Evolutionary conservation across 2,329 filamentous ascomycete species (phyloP).

Genomic region (Gremmenia infestans): DNA sequence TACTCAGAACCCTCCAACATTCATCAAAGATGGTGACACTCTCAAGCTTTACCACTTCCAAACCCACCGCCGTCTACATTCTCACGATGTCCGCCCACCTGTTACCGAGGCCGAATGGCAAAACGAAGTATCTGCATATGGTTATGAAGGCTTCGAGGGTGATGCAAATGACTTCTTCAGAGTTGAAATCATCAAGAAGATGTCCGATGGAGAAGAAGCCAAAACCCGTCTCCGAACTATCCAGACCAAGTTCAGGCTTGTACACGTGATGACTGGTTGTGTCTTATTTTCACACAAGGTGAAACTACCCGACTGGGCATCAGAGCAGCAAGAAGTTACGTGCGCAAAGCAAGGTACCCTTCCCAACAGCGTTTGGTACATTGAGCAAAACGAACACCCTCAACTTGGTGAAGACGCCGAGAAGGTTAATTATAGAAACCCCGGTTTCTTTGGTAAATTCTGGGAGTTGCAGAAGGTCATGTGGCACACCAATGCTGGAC

Average conservation of each 20-base stretch:
- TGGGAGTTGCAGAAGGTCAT: constrained; percentile 96
- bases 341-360: constrained; percentile 87
- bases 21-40: constrained; percentile 74
- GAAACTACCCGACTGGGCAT: constrained; percentile 97
- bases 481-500: constrained; percentile 96
- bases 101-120: constrained; percentile 90
- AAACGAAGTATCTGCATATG: constrained; percentile 93
- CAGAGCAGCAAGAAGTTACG: constrained; percentile 98
- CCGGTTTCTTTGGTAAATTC: constrained; percentile 96
- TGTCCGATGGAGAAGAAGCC: constrained; percentile 73
- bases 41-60: constrained; percentile 78
- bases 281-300: constrained; percentile 97
- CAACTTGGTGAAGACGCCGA: constrained; percentile 69
- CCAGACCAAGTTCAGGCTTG: constrained; percentile 90
- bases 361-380: constrained; percentile 95
- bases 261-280: constrained; percentile 96
- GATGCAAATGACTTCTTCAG: constrained; percentile 97
- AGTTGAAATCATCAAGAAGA: constrained; percentile 86
- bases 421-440: constrained; percentile 92
- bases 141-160: constrained; percentile 92
- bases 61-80: constrained; percentile 88
- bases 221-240: constrained; percentile 89
- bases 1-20: constrained; percentile 55
- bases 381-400: constrained; percentile 86
- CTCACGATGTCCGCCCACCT: constrained; percentile 85